These are phyloP conservation scores for Mycosphaerella arachidis DNA, from an alignment of 2,329 filamentous ascomycete species.

Conservation along the genomic window DNA sequence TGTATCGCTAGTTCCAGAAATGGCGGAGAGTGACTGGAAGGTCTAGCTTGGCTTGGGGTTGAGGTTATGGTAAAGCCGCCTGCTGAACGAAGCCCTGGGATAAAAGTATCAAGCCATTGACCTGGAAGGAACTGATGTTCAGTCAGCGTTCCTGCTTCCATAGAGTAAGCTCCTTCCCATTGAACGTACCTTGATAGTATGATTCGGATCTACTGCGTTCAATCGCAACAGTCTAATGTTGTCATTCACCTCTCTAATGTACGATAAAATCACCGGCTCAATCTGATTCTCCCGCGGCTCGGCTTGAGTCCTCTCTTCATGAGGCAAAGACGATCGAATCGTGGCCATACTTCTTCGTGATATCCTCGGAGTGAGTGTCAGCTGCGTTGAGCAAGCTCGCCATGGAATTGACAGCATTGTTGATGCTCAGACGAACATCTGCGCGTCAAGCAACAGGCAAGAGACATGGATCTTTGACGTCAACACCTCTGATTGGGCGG, in stretches of 20 bases:
- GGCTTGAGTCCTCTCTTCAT: conserved; percentile 67
- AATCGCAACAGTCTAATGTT: conserved; percentile 66
- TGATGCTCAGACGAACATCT: neutral
- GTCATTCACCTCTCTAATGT: conserved; percentile 62
- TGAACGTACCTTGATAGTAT: conserved; percentile 28
- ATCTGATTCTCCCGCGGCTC: conserved; percentile 67
- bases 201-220: conserved; percentile 46
- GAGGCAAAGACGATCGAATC: conserved; percentile 37
- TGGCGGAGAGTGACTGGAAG: conserved; percentile 25
- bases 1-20: conserved; percentile 79
- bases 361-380: neutral
- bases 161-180: neutral
- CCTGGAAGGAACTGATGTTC: conserved; percentile 65
- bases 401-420: neutral
- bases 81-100: conserved; percentile 52
- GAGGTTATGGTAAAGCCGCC: conserved; percentile 89
- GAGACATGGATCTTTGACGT: neutral
- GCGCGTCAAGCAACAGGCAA: neutral
- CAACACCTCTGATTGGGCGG: neutral
- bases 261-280: conserved; percentile 57
- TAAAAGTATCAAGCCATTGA: conserved; percentile 82
- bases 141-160: conserved; percentile 18
- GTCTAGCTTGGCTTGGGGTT: conserved; percentile 49
- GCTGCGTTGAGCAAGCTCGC: neutral
- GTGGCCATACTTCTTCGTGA: conserved; percentile 29